Evolutionary conservation across 176 grass and related monocot species (phyloP), one percentile per base, ranked within the genome.

Genomic region (Puya raimondii): DNA sequence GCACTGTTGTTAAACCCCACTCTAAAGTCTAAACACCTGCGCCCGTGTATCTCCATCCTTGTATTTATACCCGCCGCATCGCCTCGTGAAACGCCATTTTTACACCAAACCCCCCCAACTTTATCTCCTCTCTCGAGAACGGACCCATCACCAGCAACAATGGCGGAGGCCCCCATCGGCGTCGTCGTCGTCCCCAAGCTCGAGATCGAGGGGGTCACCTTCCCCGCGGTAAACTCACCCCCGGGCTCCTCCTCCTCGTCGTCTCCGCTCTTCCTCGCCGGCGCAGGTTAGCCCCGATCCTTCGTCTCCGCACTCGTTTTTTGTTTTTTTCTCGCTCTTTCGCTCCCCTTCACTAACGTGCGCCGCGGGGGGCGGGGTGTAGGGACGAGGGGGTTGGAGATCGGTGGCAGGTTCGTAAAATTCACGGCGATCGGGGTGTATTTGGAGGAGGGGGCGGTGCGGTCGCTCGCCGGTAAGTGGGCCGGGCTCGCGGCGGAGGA

Each of bases 371-470:
- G 23, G 23, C n/a, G 17, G 17, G 13, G 68, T 48, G 49, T 64
- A 91, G 93, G 94, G 2, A 80, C 77, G 67, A 67, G 94, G 1
- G 94, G 89, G 2, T 0, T 93, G 74, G 86, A 97, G 58, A 92
- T 97, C 4, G 84, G 71, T 0, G 94, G 94, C 67, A 79, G 51
- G 21, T 97, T 97, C 80, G 65, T 97, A 26, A 84, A 87, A 64
- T 92, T 97, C 84, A 97, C 94, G 6, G 89, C 86, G 72, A 92
- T 93, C 81, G 94, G 84, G 71, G 71, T 97, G 20, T 97, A 97
- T 75, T 51, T 97, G 14, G 77, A 97, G 69, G 82, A 90, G 15
- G 78, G 69, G 4, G 86, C 94, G 26, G 23, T 88, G 67, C 14
- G 73, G 8, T 69, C 66, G 21, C 84, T 97, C 47, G 77, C 84